Conservation (phyloP, 345 rosid species). For the Eucalyptus virginea region DNA sequence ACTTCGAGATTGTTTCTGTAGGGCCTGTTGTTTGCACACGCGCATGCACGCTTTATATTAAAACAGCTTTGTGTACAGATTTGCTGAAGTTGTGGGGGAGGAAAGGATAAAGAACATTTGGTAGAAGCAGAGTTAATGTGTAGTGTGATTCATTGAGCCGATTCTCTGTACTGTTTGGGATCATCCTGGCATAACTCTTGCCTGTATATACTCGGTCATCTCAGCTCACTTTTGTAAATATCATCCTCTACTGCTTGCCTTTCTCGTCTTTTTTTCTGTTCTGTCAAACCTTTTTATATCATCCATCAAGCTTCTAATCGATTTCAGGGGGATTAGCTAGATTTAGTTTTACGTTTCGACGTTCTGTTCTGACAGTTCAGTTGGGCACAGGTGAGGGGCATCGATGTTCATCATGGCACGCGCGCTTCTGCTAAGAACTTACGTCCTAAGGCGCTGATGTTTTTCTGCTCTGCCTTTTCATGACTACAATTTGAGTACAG, state of each 20-base stretch:
- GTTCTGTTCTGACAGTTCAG: background rate
- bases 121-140: background rate
- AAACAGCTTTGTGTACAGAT: background rate
- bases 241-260: background rate
- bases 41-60: background rate
- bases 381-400: background rate
- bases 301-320: background rate
- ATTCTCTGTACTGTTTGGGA: background rate
- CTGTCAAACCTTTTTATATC: background rate
- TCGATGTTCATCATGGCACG: background rate
- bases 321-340: background rate
- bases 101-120: background rate
- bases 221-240: background rate
- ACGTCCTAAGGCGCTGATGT: background rate
- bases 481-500: background rate
- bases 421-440: background rate
- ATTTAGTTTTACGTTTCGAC: background rate
- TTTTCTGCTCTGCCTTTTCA: background rate
- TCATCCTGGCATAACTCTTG: background rate
- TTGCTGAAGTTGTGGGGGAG: background rate
- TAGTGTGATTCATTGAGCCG: background rate
- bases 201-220: background rate
- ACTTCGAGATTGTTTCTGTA: background rate
- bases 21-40: background rate
- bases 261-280: background rate